A percentile compares a stretch with the other conserved stretches of the same genome.
These are phyloP conservation scores for Barnettozyma sucrosica DNA, from an alignment of 805 yeast species.

Conservation along the genomic window DNA sequence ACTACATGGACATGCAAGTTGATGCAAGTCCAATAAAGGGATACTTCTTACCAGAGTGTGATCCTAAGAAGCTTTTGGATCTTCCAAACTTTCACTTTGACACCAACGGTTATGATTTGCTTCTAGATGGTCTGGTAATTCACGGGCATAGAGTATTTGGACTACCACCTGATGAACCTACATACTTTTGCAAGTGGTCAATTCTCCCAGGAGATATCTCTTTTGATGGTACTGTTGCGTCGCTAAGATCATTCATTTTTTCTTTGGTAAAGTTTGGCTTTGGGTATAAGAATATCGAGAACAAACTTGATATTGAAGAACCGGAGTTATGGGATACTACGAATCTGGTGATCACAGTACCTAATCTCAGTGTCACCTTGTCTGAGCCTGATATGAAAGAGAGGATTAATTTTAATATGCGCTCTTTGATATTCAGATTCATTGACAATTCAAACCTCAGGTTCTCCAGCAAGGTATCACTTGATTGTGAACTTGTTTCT, in stretches of 20 bases:
- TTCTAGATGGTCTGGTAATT: conserved; percentile 53
- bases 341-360: conserved; percentile 50
- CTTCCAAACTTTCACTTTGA: conserved; percentile 7
- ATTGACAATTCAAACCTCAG: conserved; percentile 68
- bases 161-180: conserved; percentile 79
- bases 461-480: conserved; percentile 50
- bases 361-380: conserved; percentile 39
- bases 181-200: conserved; percentile 90
- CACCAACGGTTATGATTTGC: conserved; percentile 31
- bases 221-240: conserved; percentile 44
- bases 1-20: conserved; percentile 88
- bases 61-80: conserved; percentile 13
- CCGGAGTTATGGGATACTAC: conserved; percentile 65
- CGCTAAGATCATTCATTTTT: conserved; percentile 38
- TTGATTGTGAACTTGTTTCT: conserved; percentile 43
- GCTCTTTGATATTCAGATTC: conserved; percentile 33
- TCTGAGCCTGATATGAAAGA: conserved; percentile 27
- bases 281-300: conserved; percentile 71
- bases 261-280: conserved; percentile 47
- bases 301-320: conserved; percentile 53
- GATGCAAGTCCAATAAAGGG: conserved; percentile 56
- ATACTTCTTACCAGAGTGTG: conserved; percentile 15
- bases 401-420: conserved; percentile 21
- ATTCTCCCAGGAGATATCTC: conserved; percentile 57
- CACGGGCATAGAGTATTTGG: conserved; percentile 95